Conservation (phyloP, 2,329 filamentous ascomycete species). For the Penicillium sp. region DNA sequence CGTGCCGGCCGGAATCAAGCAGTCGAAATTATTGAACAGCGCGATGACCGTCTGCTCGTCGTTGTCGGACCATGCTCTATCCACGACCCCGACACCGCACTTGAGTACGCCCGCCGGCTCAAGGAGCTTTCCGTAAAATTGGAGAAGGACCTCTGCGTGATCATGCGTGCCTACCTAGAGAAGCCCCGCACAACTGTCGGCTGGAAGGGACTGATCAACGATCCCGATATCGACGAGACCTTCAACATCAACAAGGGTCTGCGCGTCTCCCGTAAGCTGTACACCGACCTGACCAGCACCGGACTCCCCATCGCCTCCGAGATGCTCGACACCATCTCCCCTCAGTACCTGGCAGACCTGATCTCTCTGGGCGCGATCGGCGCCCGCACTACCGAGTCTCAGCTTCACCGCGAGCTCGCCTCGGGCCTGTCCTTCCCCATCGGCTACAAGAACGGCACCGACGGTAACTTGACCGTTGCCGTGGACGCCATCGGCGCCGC, state of each 20-base stretch:
- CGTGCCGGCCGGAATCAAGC: slow-evolving; percentile 54
- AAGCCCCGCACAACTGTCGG: slow-evolving; percentile 97
- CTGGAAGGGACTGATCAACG: slow-evolving; percentile 99
- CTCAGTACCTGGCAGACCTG: slow-evolving; percentile 94
- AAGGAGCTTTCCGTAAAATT: slow-evolving; percentile 77
- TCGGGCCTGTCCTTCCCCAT: slow-evolving; percentile 96
- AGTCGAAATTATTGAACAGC: slow-evolving; percentile 70
- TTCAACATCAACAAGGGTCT: slow-evolving; percentile 99
- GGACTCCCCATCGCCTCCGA: slow-evolving; percentile 96
- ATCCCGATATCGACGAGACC: slow-evolving; percentile 94
- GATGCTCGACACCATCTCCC: slow-evolving; percentile 98
- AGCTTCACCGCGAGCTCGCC: slow-evolving; percentile 93
- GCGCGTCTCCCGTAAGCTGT: slow-evolving; percentile 86
- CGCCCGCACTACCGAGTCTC: slow-evolving; percentile 92
- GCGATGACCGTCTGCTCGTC: slow-evolving; percentile 84
- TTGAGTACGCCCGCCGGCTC: slow-evolving; percentile 83
- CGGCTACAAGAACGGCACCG: slow-evolving; percentile 99
- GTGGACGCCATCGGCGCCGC: slow-evolving; percentile 90
- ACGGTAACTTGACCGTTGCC: slow-evolving; percentile 84
- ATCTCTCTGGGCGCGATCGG: slow-evolving; percentile 95
- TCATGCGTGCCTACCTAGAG: slow-evolving; percentile 99
- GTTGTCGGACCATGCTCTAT: slow-evolving; percentile 96
- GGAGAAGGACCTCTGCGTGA: slow-evolving; percentile 77
- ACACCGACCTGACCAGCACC: slow-evolving; percentile 78
- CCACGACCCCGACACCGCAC: slow-evolving; percentile 83